These are phyloP conservation scores for Ashbya aceris DNA, from an alignment of 1,139 yeast species.

Conservation along the genomic window DNA sequence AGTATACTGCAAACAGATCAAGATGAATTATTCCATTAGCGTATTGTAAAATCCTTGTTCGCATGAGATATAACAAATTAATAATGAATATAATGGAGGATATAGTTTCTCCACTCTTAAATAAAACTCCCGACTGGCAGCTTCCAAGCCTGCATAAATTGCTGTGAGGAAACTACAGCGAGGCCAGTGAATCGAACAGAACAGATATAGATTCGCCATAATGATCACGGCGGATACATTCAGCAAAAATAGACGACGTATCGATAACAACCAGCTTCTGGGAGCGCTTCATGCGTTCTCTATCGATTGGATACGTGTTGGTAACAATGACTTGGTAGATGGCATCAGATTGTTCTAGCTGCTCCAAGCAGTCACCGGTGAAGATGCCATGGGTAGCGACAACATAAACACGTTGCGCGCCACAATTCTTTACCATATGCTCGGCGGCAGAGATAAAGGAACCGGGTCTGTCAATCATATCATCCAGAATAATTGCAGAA, in stretches of 20 bases:
- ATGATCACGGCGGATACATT: slow-evolving; percentile 96
- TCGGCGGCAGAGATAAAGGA: slow-evolving; percentile 96
- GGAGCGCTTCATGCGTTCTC: slow-evolving; percentile 46
- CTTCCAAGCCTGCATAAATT: not conserved
- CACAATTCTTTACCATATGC: slow-evolving; percentile 88
- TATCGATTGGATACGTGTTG: slow-evolving; percentile 83
- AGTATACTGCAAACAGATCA: no score
- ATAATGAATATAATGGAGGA: not conserved
- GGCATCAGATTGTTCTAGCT: slow-evolving; percentile 64
- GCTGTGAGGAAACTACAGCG: slow-evolving; percentile 31
- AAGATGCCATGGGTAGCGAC: slow-evolving; percentile 95
- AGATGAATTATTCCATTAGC: no score
- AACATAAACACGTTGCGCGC: slow-evolving; percentile 83
- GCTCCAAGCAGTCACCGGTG: slow-evolving; percentile 76
- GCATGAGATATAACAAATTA: not conserved
- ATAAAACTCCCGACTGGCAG: not conserved
- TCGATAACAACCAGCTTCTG: slow-evolving; percentile 78
- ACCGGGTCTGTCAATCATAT: slow-evolving; percentile 92
- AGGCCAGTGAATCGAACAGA: slow-evolving; percentile 75
- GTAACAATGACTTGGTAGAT: slow-evolving; percentile 88
- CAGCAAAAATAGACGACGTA: slow-evolving; percentile 91
- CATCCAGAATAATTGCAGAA: slow-evolving; percentile 90
- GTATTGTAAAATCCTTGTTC: not conserved
- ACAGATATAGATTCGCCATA: slow-evolving; percentile 95
- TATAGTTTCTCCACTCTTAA: not conserved